Conservation (phyloP, 306 rosid species). For the Citrullus mucosospermus region DNA sequence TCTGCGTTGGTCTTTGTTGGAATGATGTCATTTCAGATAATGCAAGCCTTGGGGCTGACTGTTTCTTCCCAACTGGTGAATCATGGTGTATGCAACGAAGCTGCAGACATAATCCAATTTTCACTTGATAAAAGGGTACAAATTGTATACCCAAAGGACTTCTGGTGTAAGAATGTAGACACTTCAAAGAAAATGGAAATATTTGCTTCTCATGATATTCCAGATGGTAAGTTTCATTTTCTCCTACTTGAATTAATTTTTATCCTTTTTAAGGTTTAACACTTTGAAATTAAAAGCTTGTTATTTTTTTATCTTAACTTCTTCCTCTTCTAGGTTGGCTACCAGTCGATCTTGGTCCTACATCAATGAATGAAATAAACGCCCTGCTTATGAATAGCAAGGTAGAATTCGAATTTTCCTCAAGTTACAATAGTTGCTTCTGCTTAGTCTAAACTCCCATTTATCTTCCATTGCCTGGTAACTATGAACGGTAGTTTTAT, state of each 20-base stretch:
- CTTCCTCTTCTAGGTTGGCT: slow-evolving; percentile 49
- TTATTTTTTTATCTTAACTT: background rate
- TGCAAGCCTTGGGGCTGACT: slow-evolving; percentile 54
- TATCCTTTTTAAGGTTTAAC: background rate
- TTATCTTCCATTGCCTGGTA: background rate
- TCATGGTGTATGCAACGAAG: slow-evolving; percentile 30
- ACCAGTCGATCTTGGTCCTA: slow-evolving; percentile 79
- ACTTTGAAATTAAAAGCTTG: background rate
- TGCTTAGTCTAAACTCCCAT: background rate
- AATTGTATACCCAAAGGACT: slow-evolving; percentile 66
- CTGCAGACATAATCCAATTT: slow-evolving; percentile 39
- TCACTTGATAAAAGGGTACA: slow-evolving; percentile 34
- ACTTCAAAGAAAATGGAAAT: slow-evolving; percentile 33
- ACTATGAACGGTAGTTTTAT: background rate
- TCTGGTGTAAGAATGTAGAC: slow-evolving; percentile 51
- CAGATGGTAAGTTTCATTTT: slow-evolving; percentile 46
- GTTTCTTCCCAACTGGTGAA: slow-evolving; percentile 48
- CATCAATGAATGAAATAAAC: slow-evolving; percentile 47
- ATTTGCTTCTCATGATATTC: slow-evolving; percentile 47
- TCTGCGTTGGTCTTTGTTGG: slow-evolving; percentile 74
- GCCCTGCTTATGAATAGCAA: slow-evolving; percentile 42
- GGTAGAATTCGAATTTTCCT: slow-evolving; percentile 26
- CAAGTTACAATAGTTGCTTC: background rate
- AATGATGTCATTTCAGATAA: slow-evolving; percentile 82
- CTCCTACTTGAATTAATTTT: background rate